Evolutionary conservation across 2,329 filamentous ascomycete genomes (phyloP).

Genomic region (Colletotrichum plurivorum): DNA sequence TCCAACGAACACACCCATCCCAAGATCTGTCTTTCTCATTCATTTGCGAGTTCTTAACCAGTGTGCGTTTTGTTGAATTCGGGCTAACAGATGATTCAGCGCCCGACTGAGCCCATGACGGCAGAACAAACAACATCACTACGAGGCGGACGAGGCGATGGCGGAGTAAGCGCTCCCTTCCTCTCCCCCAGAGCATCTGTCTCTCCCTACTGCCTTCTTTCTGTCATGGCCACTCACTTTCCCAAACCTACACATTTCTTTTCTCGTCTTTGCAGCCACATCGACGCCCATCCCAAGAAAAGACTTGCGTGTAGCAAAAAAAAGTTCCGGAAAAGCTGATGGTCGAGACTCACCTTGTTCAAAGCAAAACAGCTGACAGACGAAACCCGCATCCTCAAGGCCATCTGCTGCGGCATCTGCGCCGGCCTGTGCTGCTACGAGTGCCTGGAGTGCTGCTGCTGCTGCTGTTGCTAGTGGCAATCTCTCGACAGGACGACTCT

Average conservation of each 20-base stretch:
- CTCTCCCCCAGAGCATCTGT: background rate
- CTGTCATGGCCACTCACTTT: background rate
- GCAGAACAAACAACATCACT: slow-evolving; percentile 47
- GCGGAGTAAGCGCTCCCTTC: slow-evolving; percentile 48
- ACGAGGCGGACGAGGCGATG: slow-evolving; percentile 52
- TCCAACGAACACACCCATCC: too few relatives aligned
- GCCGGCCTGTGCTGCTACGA: slow-evolving; percentile 58
- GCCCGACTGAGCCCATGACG: slow-evolving; percentile 52
- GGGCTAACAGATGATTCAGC: slow-evolving; percentile 43
- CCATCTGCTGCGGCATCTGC: slow-evolving; percentile 57
- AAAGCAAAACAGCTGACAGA: slow-evolving; percentile 24
- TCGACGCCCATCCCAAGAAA: background rate
- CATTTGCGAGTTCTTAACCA: too few relatives aligned
- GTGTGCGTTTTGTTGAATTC: too few relatives aligned
- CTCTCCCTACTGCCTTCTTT: background rate
- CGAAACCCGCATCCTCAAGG: slow-evolving; percentile 44
- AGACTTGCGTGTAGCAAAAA: background rate
- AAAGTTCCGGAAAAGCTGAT: slow-evolving; percentile 21
- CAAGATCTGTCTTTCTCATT: too few relatives aligned
- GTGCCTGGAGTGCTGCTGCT: slow-evolving; percentile 50
- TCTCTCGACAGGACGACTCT: background rate
- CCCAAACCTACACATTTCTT: slow-evolving; percentile 5
- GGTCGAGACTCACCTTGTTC: slow-evolving; percentile 5
- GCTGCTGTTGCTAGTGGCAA: slow-evolving; percentile 19
- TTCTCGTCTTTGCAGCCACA: slow-evolving; percentile 10